These are phyloP conservation scores for Sporothrix phasma DNA, from an alignment of 2,329 filamentous ascomycete species.

Conservation along the genomic window DNA sequence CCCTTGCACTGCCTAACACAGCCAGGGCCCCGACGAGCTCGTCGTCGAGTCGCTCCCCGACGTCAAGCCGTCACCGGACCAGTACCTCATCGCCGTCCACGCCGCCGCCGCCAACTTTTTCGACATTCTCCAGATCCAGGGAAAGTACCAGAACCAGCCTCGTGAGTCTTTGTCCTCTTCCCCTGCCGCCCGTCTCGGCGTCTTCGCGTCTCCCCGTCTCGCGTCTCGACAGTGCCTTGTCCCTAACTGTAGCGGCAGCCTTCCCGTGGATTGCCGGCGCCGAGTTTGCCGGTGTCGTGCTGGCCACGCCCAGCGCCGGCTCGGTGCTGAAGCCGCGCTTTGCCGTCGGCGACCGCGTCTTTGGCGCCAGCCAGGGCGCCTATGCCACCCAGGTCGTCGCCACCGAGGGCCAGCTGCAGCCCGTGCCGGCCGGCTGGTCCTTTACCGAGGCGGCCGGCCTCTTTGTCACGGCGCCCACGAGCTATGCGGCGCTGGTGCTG, in stretches of 20 bases:
- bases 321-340: constrained; percentile 49
- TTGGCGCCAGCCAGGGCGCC: constrained; percentile 76
- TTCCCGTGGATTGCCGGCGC: constrained; percentile 81
- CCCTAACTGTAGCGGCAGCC: constrained; percentile 33
- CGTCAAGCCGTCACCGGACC: constrained; percentile 56
- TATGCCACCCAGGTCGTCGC: constrained; percentile 70
- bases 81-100: constrained; percentile 82
- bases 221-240: too few species aligned
- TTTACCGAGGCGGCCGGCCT: constrained; percentile 78
- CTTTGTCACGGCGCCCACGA: constrained; percentile 86
- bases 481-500: constrained; percentile 72
- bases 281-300: constrained; percentile 75
- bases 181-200: too few species aligned
- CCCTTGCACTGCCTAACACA: background rate
- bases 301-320: constrained; percentile 39
- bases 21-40: constrained; percentile 68
- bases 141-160: constrained; percentile 90
- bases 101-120: constrained; percentile 93
- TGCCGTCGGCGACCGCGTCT: constrained; percentile 71
- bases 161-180: constrained; percentile 35
- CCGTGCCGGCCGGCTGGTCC: constrained; percentile 71
- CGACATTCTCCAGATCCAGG: constrained; percentile 87
- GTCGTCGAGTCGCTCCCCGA: constrained; percentile 64
- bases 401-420: constrained; percentile 55
- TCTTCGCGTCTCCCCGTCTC: too few species aligned